Base-by-base conservation (phyloP, 2,329 filamentous ascomycete genomes). In the Pseudocercospora fijiensis region DNA sequence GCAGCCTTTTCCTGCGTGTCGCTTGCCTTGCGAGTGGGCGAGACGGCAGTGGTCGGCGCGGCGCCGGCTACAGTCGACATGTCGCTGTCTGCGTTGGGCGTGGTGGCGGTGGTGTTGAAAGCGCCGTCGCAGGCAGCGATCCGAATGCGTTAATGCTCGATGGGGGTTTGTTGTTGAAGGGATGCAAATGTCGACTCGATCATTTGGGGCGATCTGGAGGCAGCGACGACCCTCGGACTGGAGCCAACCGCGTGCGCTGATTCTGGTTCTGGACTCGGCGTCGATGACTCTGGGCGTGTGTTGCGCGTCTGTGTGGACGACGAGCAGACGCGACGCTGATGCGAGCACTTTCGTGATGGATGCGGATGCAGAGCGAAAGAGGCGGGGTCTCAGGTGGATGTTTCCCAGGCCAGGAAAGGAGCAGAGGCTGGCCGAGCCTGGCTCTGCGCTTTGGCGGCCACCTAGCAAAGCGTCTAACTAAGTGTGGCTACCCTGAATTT, bases 1-100 rank as follows among this genome's bases (percentile, higher is more conserved):
- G 33, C 33, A 37, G 33, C 7, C 62, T 74, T 74, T 65, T 71
- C 69, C 62, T 72, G 71, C 7, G 62, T 60, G 22, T 69, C 56
- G 55, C 68, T 66, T 45, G 70, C 66, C 63, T 74, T 74, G 60
- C 71, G 71, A 45, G 53, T 61, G 30, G 88, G 86, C 76, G 91
- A 86, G 75, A 86, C 82, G 75, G 86, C 84, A 72, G 33, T 86
- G 79, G 75, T 13, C 52, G 63, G 89, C 82, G 72, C 20, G 49
- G 62, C 58, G 79, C 89, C 78, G 58, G 74, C 85, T 78, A 88
- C 85, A 81, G 86, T 87, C 76, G 89, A 88, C 88, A 91, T 91
- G 43, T 66, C 64, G 64, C 64, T 58, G 53, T 27, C 27, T 47
- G 53, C 33, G 52, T 16, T 27, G 53, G 58, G 33, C 53, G 20